These are phyloP conservation scores for Cornus suecica DNA, from an alignment of 148 eudicot species.

Conservation along the genomic window DNA sequence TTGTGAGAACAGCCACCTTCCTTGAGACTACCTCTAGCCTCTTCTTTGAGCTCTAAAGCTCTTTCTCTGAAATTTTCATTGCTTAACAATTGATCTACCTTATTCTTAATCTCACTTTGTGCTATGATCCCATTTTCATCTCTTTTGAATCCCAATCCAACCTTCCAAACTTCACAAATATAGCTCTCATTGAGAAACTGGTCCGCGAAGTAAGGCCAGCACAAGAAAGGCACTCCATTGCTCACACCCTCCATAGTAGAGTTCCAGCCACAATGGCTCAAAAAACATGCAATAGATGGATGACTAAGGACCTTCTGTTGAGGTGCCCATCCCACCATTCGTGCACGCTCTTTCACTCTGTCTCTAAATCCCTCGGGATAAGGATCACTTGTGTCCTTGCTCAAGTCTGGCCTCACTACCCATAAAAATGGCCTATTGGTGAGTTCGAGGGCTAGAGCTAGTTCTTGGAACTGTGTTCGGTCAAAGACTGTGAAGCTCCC, in stretches of 20 bases:
- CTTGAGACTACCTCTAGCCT: too few species aligned
- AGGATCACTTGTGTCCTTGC: neutral
- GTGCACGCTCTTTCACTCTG: neutral
- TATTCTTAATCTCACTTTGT: neutral
- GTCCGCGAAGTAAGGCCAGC: constrained; percentile 48
- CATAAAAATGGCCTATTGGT: constrained; percentile 11
- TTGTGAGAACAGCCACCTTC: too few species aligned
- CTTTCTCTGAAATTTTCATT: too few species aligned
- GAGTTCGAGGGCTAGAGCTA: constrained; percentile 14
- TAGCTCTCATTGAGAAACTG: constrained; percentile 36
- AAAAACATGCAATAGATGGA: constrained; percentile 42
- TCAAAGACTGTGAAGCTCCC: constrained; percentile 30
- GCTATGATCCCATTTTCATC: neutral
- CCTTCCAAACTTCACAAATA: neutral
- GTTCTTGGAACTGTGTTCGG: constrained; percentile 7
- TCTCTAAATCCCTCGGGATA: constrained; percentile 13
- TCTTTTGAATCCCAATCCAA: neutral
- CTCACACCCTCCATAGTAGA: constrained; percentile 41
- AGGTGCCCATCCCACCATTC: constrained; percentile 24
- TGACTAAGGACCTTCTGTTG: constrained; percentile 38
- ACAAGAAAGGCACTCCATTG: constrained; percentile 36
- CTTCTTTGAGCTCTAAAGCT: too few species aligned
- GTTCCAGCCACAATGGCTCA: constrained; percentile 54
- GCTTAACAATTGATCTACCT: too few species aligned
- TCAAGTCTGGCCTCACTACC: constrained; percentile 17